A percentile compares a stretch with the other conserved stretches of the same genome.
phyloP scores from a whole-genome alignment of 106 monocot species.

The Cymbidium sinense region DNA sequence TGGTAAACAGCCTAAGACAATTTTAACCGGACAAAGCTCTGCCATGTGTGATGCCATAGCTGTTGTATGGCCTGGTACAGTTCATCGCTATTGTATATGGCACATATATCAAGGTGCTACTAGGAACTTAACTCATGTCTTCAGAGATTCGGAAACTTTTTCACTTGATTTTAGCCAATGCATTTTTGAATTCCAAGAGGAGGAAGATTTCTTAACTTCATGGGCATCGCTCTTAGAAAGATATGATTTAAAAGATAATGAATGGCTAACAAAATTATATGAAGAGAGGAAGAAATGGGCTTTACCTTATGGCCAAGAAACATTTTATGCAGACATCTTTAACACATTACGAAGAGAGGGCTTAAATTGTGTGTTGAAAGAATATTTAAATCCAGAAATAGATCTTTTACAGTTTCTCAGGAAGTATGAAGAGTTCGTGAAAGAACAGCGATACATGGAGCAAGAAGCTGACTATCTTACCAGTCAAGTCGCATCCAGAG shows the following conservation, averaged over 20 bases:
- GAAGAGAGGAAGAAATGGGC: conserved; percentile 11
- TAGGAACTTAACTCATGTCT: background rate
- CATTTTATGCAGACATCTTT: conserved; percentile 6
- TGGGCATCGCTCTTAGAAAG: conserved; percentile 3
- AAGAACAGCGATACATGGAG: conserved; percentile 2
- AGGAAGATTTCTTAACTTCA: conserved; percentile 8
- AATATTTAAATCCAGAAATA: conserved; percentile 4
- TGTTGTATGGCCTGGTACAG: conserved; percentile 32
- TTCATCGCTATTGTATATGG: conserved; percentile 24
- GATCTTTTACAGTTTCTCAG: conserved; percentile 4
- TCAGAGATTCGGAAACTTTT: background rate
- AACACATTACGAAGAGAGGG: background rate
- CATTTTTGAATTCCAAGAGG: conserved; percentile 3
- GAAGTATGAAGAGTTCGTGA: conserved; percentile 7
- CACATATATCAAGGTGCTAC: conserved; percentile 19
- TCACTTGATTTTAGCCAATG: conserved; percentile 7
- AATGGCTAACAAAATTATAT: conserved; percentile 4
- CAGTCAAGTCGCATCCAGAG: background rate
- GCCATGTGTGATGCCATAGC: conserved; percentile 22
- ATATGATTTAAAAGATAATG: conserved; percentile 7
- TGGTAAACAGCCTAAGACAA: conserved; percentile 41
- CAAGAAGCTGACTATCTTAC: conserved; percentile 8
- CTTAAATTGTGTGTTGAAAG: background rate
- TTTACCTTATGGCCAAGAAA: conserved; percentile 3
- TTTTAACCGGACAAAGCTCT: conserved; percentile 28